These are phyloP conservation scores for Zalerion maritima DNA, from an alignment of 495 filamentous ascomycete species.

Conservation along the genomic window DNA sequence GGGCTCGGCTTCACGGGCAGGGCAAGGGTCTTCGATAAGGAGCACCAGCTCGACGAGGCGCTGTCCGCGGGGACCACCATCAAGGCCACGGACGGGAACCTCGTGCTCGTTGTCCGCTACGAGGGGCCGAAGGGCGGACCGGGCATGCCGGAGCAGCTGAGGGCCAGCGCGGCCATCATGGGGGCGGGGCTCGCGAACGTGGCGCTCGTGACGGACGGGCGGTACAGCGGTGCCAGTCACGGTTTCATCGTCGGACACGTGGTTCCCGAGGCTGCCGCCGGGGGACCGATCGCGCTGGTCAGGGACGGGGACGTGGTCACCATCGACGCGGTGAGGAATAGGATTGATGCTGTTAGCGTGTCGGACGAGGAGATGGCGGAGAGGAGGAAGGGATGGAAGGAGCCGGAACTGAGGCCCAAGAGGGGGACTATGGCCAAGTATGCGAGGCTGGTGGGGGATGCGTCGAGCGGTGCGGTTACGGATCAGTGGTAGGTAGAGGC, in stretches of 20 bases:
- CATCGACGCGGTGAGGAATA: conserved; percentile 72
- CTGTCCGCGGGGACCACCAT: conserved; percentile 59
- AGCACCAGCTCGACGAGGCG: conserved; percentile 60
- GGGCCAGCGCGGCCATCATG: conserved; percentile 80
- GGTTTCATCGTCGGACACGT: conserved; percentile 96
- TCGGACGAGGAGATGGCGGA: conserved; percentile 54
- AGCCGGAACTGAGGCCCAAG: conserved; percentile 58
- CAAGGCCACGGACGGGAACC: conserved; percentile 50
- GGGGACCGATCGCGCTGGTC: conserved; percentile 71
- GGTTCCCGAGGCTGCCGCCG: conserved; percentile 74
- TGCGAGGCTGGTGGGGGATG: conserved; percentile 43
- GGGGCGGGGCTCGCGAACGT: conserved; percentile 80
- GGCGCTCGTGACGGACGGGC: conserved; percentile 84
- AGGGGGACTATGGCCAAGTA: conserved; percentile 89
- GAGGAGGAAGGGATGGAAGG: conserved; percentile 56
- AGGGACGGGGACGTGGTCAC: conserved; percentile 70
- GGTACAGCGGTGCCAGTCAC: conserved; percentile 81
- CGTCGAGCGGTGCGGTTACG: conserved; percentile 39
- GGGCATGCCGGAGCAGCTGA: conserved; percentile 97
- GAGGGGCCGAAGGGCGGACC: conserved; percentile 93
- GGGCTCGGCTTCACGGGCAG: conserved; percentile 68
- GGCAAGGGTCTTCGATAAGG: conserved; percentile 85
- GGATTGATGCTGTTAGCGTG: conserved; percentile 49
- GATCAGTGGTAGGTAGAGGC: conserved; percentile 20
- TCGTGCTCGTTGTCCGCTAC: conserved; percentile 89